Conservation (phyloP, 164 flowering plant species). For the Umbellularia californica region DNA sequence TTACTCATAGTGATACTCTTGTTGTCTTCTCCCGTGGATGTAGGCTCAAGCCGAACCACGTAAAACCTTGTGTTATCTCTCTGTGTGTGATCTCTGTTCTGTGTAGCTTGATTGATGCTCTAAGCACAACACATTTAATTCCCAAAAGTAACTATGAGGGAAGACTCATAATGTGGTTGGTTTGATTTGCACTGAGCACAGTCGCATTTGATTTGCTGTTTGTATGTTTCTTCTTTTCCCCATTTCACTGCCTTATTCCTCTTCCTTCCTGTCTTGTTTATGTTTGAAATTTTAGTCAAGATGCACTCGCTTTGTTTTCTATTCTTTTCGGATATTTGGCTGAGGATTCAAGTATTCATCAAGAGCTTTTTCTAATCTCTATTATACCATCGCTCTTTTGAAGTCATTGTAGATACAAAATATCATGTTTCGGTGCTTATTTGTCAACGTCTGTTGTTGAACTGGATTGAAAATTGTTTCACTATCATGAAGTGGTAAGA, state of each 20-base stretch:
- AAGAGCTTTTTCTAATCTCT: background rate
- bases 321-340: background rate
- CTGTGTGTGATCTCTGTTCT: too few species aligned
- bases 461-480: too few species aligned
- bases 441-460: too few species aligned
- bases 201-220: too few species aligned
- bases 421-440: background rate
- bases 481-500: too few species aligned
- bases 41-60: too few species aligned
- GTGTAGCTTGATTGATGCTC: too few species aligned
- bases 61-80: too few species aligned
- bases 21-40: too few species aligned
- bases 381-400: background rate
- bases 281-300: background rate
- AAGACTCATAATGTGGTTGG: background rate
- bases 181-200: background rate
- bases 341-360: background rate
- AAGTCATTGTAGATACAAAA: background rate
- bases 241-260: background rate
- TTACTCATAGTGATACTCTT: too few species aligned
- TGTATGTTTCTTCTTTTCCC: background rate
- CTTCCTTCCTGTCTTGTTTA: background rate
- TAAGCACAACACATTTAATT: too few species aligned
- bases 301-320: background rate
- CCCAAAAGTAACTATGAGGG: background rate